Percentiles rank a stretch among this genome's conserved stretches.
These are phyloP conservation scores for Fonsecaea pugnacius DNA, from an alignment of 2,329 filamentous ascomycete species.

Conservation along the genomic window DNA sequence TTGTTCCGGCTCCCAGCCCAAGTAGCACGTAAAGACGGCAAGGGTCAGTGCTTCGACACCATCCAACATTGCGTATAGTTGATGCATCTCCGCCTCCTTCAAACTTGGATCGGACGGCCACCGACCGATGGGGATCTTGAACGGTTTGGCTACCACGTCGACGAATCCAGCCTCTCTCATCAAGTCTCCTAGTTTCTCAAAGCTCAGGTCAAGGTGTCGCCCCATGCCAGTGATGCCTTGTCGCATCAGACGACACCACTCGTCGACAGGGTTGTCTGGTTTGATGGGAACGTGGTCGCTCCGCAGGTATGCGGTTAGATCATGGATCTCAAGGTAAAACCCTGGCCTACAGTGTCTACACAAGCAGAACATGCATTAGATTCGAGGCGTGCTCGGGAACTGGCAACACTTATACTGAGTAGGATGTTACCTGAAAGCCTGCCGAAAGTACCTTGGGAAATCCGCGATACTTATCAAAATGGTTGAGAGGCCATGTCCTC, in stretches of 20 bases:
- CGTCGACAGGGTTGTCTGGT: constrained; percentile 25
- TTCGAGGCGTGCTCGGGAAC: constrained; percentile 28
- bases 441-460: constrained; percentile 47
- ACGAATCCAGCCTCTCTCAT: constrained; percentile 39
- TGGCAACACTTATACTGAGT: neutral
- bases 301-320: constrained; percentile 38
- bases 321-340: constrained; percentile 49
- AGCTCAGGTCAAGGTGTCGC: constrained; percentile 45
- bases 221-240: constrained; percentile 54
- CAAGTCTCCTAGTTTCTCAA: constrained; percentile 19
- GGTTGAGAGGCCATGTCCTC: constrained; percentile 58
- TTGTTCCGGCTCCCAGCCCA: constrained; percentile 29
- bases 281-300: constrained; percentile 39
- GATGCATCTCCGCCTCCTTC: constrained; percentile 19
- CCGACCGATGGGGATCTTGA: constrained; percentile 39
- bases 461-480: constrained; percentile 64
- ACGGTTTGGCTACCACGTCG: constrained; percentile 33
- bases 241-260: constrained; percentile 28
- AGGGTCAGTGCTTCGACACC: constrained; percentile 21
- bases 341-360: constrained; percentile 38
- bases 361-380: constrained; percentile 39
- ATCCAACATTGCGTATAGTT: constrained; percentile 22
- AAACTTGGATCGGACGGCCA: constrained; percentile 40
- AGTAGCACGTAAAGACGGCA: constrained; percentile 20
- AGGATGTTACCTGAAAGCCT: constrained; percentile 28